phyloP scores from a whole-genome alignment of 768 basidiomycete genomes.

The Pisolithus sp. region DNA sequence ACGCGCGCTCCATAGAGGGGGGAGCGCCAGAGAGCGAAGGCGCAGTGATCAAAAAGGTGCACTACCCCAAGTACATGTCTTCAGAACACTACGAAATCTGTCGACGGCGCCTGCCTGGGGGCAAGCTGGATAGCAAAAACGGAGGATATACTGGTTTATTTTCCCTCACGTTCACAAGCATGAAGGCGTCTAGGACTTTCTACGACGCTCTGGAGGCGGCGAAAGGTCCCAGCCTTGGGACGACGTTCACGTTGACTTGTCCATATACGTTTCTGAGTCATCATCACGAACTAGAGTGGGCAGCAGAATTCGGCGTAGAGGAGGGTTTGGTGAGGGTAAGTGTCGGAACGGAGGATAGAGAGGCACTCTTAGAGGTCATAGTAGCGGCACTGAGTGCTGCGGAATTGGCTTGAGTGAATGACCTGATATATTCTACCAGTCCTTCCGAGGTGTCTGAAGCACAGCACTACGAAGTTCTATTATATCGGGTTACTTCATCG shows the following conservation, averaged over 20 bases:
- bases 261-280: slow-evolving; percentile 93
- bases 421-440: too few species aligned
- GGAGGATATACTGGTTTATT: slow-evolving; percentile 82
- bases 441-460: too few species aligned
- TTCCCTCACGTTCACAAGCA: slow-evolving; percentile 74
- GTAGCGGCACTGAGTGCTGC: slow-evolving; percentile 63
- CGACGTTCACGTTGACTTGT: slow-evolving; percentile 92
- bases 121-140: background rate
- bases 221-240: slow-evolving; percentile 90
- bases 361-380: slow-evolving; percentile 52
- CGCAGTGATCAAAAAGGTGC: slow-evolving; percentile 68
- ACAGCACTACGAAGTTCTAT: too few species aligned
- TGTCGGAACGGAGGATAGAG: slow-evolving; percentile 77
- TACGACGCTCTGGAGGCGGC: slow-evolving; percentile 76
- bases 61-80: slow-evolving; percentile 82
- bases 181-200: slow-evolving; percentile 65
- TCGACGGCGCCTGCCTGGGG: slow-evolving; percentile 35
- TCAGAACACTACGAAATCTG: slow-evolving; percentile 64
- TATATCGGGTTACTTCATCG: too few species aligned
- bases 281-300: slow-evolving; percentile 87
- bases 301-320: slow-evolving; percentile 80
- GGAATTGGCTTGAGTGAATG: slow-evolving; percentile 29
- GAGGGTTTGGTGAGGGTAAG: slow-evolving; percentile 77
- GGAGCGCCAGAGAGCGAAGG: slow-evolving; percentile 22
- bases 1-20: slow-evolving; percentile 44